Evolutionary conservation across 768 basidiomycete genomes (phyloP).

Genomic region (Gautieria morchelliformis): DNA sequence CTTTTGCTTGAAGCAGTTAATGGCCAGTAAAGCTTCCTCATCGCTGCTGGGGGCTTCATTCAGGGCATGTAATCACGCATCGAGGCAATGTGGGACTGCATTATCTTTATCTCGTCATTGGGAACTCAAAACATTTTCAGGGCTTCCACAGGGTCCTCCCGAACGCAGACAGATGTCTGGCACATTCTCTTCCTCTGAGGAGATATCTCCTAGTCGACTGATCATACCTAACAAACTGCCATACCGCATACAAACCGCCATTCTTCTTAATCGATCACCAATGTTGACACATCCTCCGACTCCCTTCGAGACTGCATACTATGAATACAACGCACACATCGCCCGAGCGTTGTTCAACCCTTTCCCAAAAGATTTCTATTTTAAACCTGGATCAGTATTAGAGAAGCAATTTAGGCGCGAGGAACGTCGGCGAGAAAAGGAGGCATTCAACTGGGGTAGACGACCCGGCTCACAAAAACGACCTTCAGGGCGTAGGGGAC

Average conservation of each 20-base stretch:
- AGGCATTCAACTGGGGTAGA: slow-evolving; percentile 50
- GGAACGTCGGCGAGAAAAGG: slow-evolving; percentile 60
- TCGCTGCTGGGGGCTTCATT: background rate
- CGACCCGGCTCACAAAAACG: slow-evolving; percentile 29
- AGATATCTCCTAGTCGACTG: slow-evolving; percentile 37
- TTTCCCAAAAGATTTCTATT: slow-evolving; percentile 85
- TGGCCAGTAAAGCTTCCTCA: slow-evolving; percentile 2
- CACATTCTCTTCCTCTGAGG: background rate
- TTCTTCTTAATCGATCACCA: slow-evolving; percentile 72
- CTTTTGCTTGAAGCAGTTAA: background rate
- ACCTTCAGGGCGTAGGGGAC: slow-evolving; percentile 30
- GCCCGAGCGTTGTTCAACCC: slow-evolving; percentile 82
- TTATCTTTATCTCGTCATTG: background rate
- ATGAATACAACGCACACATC: slow-evolving; percentile 75
- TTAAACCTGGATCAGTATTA: slow-evolving; percentile 82
- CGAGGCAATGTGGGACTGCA: background rate
- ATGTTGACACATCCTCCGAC: slow-evolving; percentile 63
- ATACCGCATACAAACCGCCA: slow-evolving; percentile 30
- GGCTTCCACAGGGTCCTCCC: background rate
- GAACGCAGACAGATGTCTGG: background rate
- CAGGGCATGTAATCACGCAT: background rate
- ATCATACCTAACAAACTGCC: slow-evolving; percentile 17
- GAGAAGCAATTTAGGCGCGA: slow-evolving; percentile 73
- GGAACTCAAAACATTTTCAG: background rate
- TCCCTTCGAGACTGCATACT: slow-evolving; percentile 70